phyloP scores from a whole-genome alignment of 2,329 filamentous ascomycete species.

The Aspergillus sp. region DNA sequence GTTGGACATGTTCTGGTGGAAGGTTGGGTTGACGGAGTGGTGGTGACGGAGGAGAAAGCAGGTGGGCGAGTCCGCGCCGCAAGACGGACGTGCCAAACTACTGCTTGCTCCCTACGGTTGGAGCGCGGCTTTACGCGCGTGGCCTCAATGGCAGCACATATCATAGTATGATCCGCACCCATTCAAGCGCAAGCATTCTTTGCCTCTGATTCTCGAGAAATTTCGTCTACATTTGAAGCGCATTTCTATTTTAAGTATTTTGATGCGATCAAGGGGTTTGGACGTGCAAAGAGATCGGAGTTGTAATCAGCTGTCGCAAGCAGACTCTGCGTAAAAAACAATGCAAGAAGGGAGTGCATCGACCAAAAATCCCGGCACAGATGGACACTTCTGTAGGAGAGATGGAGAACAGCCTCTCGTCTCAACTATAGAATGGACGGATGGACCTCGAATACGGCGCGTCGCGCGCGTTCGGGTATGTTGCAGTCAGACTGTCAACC shows the following conservation, averaged over 20 bases:
- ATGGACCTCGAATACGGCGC: too few relatives aligned
- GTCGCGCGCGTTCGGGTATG: too few relatives aligned
- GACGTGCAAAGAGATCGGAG: too few relatives aligned
- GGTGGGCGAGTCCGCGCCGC: slow-evolving; percentile 20
- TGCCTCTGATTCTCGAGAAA: neutral
- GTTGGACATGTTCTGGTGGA: slow-evolving; percentile 29
- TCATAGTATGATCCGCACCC: slow-evolving; percentile 20
- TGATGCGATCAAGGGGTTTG: too few relatives aligned
- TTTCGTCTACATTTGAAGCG: slow-evolving; percentile 5
- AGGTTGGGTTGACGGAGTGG: slow-evolving; percentile 23
- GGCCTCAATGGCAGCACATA: slow-evolving; percentile 22
- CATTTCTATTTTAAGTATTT: neutral
- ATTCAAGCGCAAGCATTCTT: slow-evolving; percentile 6
- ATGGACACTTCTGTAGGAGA: too few relatives aligned
- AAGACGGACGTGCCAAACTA: slow-evolving; percentile 27
- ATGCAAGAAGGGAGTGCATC: too few relatives aligned
- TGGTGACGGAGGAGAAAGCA: slow-evolving; percentile 12
- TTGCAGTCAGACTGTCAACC: too few relatives aligned
- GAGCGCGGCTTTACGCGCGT: slow-evolving; percentile 34
- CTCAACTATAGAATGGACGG: too few relatives aligned
- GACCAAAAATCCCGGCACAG: too few relatives aligned
- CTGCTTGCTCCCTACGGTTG: slow-evolving; percentile 17
- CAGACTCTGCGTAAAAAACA: too few relatives aligned
- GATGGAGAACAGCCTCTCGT: too few relatives aligned
- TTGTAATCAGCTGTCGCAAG: too few relatives aligned